Evolutionary conservation across 2,329 filamentous ascomycete genomes (phyloP), one percentile per base, ranked within the genome.

Genomic region (Penicillium sclerotiorum): DNA sequence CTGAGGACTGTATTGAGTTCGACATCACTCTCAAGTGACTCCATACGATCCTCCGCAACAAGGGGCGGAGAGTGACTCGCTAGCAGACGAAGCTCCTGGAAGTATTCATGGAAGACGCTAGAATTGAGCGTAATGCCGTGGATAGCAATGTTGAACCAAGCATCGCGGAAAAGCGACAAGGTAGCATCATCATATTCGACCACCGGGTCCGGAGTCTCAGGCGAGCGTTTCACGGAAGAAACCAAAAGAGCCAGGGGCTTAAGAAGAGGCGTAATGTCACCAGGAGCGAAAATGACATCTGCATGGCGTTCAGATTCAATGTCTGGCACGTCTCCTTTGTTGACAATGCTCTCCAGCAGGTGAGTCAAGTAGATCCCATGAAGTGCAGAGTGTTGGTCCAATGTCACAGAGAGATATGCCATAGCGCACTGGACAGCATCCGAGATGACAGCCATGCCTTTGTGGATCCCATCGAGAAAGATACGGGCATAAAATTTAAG

Each of bases 61-160:
- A 99, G 75, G 0, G 94, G 89, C 22, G 89, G 86, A 11, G 92
- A 96, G 70, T 96, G 86, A 44, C 90, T 84, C 1, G 95, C 93
- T 66, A 99, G 86, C 28, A 89, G 79, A 20, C 89, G 85, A 17
- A 99, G 79, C 65, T 96, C 91, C 49, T 87, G 81, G 42, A 85
- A 72, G 61, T 95, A 84, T 58, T 83, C 82, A 66, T 86, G 87
- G 15, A 87, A 89, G 47, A 88, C 82, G 13, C 86, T 81, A 0
- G 90, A 93, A 13, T 82, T 81, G 9, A 87, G 79, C 8, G 86
- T 87, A 67, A 97, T 95, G 4, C 92, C 94, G 68, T 99, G 94
- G 1, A 96, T 88, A 18, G 92, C 89, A 55, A 97, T 90, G 64
- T 99, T 99, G 75, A 96, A 97, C 94, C 94, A 99, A 5, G 90